A percentile compares a stretch with the other conserved stretches of the same genome.
Evolutionary conservation across 2,329 filamentous ascomycete genomes (phyloP).

Genomic region (Ceratocystis albifundus): DNA sequence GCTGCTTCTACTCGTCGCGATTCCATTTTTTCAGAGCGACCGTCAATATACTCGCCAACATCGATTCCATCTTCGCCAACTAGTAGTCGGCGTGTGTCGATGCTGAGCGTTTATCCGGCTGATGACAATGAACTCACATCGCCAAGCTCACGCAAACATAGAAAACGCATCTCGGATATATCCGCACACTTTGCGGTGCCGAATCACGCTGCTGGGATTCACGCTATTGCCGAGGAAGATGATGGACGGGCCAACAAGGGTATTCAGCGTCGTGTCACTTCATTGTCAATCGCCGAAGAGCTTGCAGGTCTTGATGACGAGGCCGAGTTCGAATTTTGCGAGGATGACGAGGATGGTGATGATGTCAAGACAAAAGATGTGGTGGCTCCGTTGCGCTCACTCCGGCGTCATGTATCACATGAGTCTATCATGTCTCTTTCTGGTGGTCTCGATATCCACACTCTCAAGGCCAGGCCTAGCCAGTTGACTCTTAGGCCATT

Average conservation of each 20-base stretch:
- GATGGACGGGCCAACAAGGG: conserved; percentile 24
- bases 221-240: conserved; percentile 33
- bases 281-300: conserved; percentile 21
- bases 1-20: conserved; percentile 42
- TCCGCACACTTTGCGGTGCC: conserved; percentile 16
- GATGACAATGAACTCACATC: conserved; percentile 15
- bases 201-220: conserved; percentile 26
- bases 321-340: conserved; percentile 21
- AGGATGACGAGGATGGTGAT: conserved; percentile 27
- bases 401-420: conserved; percentile 63
- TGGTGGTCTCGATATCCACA: conserved; percentile 84
- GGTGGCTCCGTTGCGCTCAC: conserved; percentile 33
- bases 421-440: conserved; percentile 81
- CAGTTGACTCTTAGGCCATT: conserved; percentile 53
- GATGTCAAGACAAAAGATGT: conserved; percentile 30
- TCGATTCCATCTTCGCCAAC: conserved; percentile 73
- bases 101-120: conserved; percentile 13
- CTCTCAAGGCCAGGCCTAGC: conserved; percentile 60
- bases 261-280: conserved; percentile 14
- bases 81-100: conserved; percentile 34
- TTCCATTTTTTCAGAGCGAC: conserved; percentile 50
- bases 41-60: conserved; percentile 54
- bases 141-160: conserved; percentile 20
- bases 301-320: conserved; percentile 23
- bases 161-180: conserved; percentile 21